Evolutionary conservation across 352 stramenopile genomes (phyloP), one percentile per base, ranked within the genome.

Genomic region (Phytophthora gonapodyides): DNA sequence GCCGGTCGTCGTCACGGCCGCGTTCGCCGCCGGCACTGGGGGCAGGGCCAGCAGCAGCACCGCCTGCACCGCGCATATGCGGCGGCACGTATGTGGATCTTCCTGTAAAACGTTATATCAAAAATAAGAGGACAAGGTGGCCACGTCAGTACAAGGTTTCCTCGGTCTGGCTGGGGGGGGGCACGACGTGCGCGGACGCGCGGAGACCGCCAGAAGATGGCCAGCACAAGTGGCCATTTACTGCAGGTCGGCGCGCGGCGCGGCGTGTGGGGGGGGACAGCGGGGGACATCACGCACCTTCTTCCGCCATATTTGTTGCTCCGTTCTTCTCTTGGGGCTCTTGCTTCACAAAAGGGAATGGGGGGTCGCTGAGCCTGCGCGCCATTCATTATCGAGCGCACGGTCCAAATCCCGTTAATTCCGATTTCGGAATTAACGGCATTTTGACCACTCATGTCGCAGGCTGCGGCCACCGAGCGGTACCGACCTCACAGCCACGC

Each of bases 51-150:
- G 21, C 21, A 24, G 21, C 1, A 3, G 21, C 21, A 24, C 71
- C 78, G 38, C 70, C 69, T 35, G 52, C 56, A 24, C 73, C 60
- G 60, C 80, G 75, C 63, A 93, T 69, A 65, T 93, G 83, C 34
- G 83, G 83, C 53, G 83, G 83, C 45, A 93, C 78, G 75, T 93
- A 93, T 62, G 80, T 72, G 51, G 74, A 76, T 91, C 73, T 84
- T 78, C 75, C 82, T 90, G 51, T 46, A 31, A 55, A 5, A 69
- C 40, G 54, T n/a, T 15, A 40, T 46, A 38, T 24, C 21, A 61
- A 45, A 43, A 49, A 37, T 44, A 46, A 37, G 38, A 65, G 54
- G 43, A 41, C 7, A 9, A 3, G 50, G 19, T 54, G 1, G 16
- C 37, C 43, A 61, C 43, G 60, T 70, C 48, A 67, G 55, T 67